Conservation (phyloP, 768 basidiomycete species). For the Hericium alpestre region DNA sequence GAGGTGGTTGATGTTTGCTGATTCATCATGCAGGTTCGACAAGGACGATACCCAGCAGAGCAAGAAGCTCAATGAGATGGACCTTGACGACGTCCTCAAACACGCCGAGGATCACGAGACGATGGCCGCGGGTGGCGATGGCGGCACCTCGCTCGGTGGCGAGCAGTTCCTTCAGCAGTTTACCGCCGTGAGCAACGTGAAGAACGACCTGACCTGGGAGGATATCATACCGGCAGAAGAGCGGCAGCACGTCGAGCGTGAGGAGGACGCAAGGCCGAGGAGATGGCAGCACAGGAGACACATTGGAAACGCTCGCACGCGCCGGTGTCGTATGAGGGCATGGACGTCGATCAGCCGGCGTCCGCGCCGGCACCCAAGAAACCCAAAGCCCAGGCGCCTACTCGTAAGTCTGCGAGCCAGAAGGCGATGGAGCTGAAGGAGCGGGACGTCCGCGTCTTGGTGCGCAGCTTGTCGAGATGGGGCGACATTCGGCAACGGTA, state of each 20-base stretch:
- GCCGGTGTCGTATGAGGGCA: constrained; percentile 83
- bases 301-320: constrained; percentile 77
- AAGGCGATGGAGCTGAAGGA: constrained; percentile 96
- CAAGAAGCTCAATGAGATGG: constrained; percentile 97
- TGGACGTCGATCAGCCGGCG: constrained; percentile 75
- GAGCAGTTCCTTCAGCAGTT: constrained; percentile 94
- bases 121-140: constrained; percentile 67
- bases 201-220: constrained; percentile 98
- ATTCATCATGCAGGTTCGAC: constrained; percentile 62
- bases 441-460: constrained; percentile 89
- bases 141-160: constrained; percentile 91
- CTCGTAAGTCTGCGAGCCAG: constrained; percentile 85
- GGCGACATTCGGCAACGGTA: constrained; percentile 94
- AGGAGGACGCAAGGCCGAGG: constrained; percentile 70
- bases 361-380: constrained; percentile 60
- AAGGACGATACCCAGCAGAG: constrained; percentile 89
- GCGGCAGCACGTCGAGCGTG: constrained; percentile 72
- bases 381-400: constrained; percentile 57
- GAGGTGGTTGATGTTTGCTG: constrained; percentile 3
- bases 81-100: constrained; percentile 94
- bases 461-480: constrained; percentile 94
- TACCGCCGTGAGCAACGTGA: constrained; percentile 93
- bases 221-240: constrained; percentile 96
- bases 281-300: constrained; percentile 52
- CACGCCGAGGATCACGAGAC: constrained; percentile 98